Base-by-base conservation (phyloP, 768 basidiomycete species). In the Mycena sanguinolenta region DNA sequence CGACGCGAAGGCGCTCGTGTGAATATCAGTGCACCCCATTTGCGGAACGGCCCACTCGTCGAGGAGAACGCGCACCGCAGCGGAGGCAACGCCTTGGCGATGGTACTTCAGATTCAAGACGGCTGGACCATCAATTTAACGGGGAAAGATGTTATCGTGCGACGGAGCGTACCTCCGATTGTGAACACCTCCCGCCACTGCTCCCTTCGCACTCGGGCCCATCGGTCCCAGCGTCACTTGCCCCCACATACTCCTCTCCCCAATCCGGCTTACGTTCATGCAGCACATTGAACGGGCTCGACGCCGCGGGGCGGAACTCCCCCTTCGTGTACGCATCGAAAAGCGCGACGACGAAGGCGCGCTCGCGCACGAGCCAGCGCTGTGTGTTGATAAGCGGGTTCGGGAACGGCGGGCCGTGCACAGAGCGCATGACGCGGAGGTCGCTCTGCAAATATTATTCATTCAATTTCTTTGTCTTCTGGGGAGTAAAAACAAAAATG, bases 21-120 rank as follows among this genome's bases (percentile, higher is more conserved):
- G 68, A 13, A 75, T 52, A 64, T 75, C 74, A 23, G 74, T 75
- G 25, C 28, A 50, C 44, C 74, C 72, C 55, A 75, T 69, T 30
- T 71, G 72, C 28, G 63, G 30, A 17, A 75, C 54, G 17, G 63
- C 74, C 62, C 69, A 75, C 7, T 75, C 44, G 23, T 57, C 30
- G 42, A 75, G 52, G 63, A 67, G 17, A 17, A 66, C 23, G 36
- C n/a, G 12, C n/a, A 65, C 57, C 27, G 69, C 74, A n/a, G 67
- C 69, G 12, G 65, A 59, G 27, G 66, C 74, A 25, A 75, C 19
- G 38, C 74, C 74, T 17, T 54, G 30, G 52, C 63, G n/a, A 44
- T 73, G 72, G 50, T 66, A 75, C 25, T 59, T 64, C 4, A 59
- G 30, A 36, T 55, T 60, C 14, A 75, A 53, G 3, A 36, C 74